phyloP scores from a whole-genome alignment of 768 basidiomycete genomes.

The Termitomyces sp. region DNA sequence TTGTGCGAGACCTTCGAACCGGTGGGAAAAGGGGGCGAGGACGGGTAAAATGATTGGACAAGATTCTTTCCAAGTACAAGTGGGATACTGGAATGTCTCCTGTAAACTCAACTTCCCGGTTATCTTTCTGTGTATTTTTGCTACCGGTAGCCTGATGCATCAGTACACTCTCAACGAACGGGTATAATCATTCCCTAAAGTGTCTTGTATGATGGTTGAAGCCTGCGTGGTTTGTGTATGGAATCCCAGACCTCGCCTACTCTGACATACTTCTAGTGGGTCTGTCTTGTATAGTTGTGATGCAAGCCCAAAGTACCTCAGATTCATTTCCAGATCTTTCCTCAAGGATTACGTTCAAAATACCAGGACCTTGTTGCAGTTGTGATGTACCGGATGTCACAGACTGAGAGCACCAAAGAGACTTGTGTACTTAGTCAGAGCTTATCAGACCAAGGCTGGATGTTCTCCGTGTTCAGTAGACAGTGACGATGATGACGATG shows the following conservation, averaged over 20 bases:
- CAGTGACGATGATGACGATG: too few relatives aligned
- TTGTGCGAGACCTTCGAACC: slow-evolving; percentile 16
- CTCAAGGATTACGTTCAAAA: slow-evolving; percentile 61
- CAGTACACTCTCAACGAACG: slow-evolving; percentile 26
- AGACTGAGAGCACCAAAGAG: too few relatives aligned
- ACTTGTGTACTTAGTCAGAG: too few relatives aligned
- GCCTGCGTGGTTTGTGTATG: slow-evolving; percentile 4
- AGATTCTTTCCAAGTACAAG: background rate
- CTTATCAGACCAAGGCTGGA: too few relatives aligned
- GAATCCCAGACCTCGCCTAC: slow-evolving; percentile 45
- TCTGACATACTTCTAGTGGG: slow-evolving; percentile 22
- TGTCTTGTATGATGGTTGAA: slow-evolving; percentile 57
- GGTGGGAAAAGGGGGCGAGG: slow-evolving; percentile 17
- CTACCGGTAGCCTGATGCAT: background rate
- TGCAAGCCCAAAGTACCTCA: slow-evolving; percentile 35
- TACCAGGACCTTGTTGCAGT: too few relatives aligned
- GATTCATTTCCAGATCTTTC: slow-evolving; percentile 63
- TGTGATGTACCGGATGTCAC: too few relatives aligned
- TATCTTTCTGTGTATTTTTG: background rate
- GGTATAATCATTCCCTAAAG: slow-evolving; percentile 54
- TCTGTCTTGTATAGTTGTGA: background rate
- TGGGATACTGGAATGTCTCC: background rate
- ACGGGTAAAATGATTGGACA: background rate
- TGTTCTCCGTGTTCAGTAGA: too few relatives aligned
- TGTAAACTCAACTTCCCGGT: background rate